Conservation (phyloP, 2,329 filamentous ascomycete genomes). For the Bisporella sp. region DNA sequence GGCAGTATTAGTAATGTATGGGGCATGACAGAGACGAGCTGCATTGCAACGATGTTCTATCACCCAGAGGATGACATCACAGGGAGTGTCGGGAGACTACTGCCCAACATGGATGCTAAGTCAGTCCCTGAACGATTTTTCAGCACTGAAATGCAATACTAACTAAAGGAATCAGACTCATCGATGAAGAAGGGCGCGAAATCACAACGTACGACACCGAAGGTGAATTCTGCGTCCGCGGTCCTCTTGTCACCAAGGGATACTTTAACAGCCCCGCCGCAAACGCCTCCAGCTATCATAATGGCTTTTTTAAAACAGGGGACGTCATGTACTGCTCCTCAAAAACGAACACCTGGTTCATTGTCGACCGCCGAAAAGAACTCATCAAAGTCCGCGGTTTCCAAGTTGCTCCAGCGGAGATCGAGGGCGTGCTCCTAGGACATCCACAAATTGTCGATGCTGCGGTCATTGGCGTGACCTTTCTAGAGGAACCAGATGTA, state of each 20-base stretch:
- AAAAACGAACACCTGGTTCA: constrained; percentile 54
- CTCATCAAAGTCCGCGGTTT: constrained; percentile 40
- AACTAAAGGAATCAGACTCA: constrained; percentile 9
- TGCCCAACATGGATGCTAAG: constrained; percentile 32
- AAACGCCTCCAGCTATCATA: constrained; percentile 39
- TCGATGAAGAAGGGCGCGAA: constrained; percentile 20
- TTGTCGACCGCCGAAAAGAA: constrained; percentile 36
- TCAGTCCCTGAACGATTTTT: constrained; percentile 2
- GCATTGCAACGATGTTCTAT: constrained; percentile 16
- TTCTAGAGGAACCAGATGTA: constrained; percentile 19
- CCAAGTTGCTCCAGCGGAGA: constrained; percentile 40
- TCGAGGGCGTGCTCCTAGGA: constrained; percentile 37
- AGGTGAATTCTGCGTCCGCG: constrained; percentile 56
- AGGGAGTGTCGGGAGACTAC: constrained; percentile 39
- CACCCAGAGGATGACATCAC: constrained; percentile 44
- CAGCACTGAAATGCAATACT: neutral
- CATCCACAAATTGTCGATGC: constrained; percentile 37
- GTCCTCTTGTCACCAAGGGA: constrained; percentile 65
- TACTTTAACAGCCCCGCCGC: constrained; percentile 53
- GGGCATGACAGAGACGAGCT: constrained; percentile 44
- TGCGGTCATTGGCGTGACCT: constrained; percentile 36
- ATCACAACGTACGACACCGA: constrained; percentile 23
- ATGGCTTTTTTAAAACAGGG: constrained; percentile 66
- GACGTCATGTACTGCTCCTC: constrained; percentile 57
- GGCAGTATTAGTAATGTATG: constrained; percentile 41